Evolutionary conservation across 345 rosid species (phyloP), one percentile per base, ranked within the genome.

Genomic region (Orychophragmus violaceus): DNA sequence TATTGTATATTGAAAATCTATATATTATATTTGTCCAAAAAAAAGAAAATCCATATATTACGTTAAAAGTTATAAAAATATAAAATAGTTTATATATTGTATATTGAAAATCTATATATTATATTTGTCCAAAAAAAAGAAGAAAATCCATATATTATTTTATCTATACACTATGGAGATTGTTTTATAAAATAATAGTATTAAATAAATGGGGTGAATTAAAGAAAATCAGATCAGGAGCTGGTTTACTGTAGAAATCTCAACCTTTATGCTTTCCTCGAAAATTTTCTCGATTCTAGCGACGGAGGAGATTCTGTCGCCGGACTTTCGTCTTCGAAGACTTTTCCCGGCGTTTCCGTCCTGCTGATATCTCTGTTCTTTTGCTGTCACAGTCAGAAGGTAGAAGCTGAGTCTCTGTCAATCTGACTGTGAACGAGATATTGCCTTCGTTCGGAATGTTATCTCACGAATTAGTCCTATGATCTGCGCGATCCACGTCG

Each of bases 351-450:
- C 10, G 35, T 44, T 12, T 45, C 11, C 52, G n/a, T 59, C 32
- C 8, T 60, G 29, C 33, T 22, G 24, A 22, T 5, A 29, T 45
- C 53, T 70, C 25, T 64, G 45, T 13, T 14, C 48, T 32, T 14
- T 35, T 37, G 7, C 41, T 57, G 46, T 22, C 27, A 9, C 22
- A 25, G 10, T 35, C 10, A 18, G 16, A 61, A 71, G 57, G 51
- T 27, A 29, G 71, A 57, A 72, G 17, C 66, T 65, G 55, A 72
- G 65, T 57, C 59, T 56, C 59, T 49, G 54, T 30, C 27, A 64
- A 72, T 64, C 66, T 56, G 66, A 46, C 8, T 37, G 28, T 57
- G 14, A 70, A 39, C 68, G 62, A 55, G 9, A 35, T 19, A 45
- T 54, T 13, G 25, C 32, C 18, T 44, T 32, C 6, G 10, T 29